These are phyloP conservation scores for Saturnispora besseyi DNA, from an alignment of 805 yeast species.

Conservation along the genomic window DNA sequence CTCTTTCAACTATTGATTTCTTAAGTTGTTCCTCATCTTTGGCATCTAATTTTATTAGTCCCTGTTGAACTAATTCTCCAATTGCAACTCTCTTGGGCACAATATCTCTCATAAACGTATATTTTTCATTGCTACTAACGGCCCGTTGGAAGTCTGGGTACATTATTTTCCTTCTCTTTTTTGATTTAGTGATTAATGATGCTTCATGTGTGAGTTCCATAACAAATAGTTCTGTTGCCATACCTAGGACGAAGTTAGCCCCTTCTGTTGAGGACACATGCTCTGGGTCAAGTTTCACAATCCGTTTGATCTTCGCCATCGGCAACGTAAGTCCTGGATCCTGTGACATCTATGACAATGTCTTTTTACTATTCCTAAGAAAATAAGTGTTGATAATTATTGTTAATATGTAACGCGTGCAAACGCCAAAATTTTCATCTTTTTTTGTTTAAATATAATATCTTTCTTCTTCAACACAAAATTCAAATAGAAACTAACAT, in stretches of 20 bases:
- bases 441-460: not conserved
- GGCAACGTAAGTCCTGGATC: conserved; percentile 36
- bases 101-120: conserved; percentile 54
- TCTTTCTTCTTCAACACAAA: not conserved
- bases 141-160: conserved; percentile 65
- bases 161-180: conserved; percentile 57
- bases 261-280: conserved; percentile 56
- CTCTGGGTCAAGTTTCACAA: conserved; percentile 70
- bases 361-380: not conserved
- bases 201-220: conserved; percentile 68
- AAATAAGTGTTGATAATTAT: not conserved
- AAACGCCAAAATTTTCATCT: not conserved
- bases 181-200: conserved; percentile 50
- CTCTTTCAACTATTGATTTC: not conserved
- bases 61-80: conserved; percentile 37
- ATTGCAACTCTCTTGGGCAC: conserved; percentile 55
- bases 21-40: conserved; percentile 9
- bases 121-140: conserved; percentile 47
- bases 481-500: not conserved
- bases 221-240: conserved; percentile 71
- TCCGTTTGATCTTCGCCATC: conserved; percentile 57
- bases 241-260: conserved; percentile 66
- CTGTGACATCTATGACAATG: not conserved
- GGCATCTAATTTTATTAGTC: conserved; percentile 27
- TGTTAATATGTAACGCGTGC: not conserved